Base-by-base conservation (phyloP, 2,329 filamentous ascomycete genomes). In the Chaetomiaceae sp. region DNA sequence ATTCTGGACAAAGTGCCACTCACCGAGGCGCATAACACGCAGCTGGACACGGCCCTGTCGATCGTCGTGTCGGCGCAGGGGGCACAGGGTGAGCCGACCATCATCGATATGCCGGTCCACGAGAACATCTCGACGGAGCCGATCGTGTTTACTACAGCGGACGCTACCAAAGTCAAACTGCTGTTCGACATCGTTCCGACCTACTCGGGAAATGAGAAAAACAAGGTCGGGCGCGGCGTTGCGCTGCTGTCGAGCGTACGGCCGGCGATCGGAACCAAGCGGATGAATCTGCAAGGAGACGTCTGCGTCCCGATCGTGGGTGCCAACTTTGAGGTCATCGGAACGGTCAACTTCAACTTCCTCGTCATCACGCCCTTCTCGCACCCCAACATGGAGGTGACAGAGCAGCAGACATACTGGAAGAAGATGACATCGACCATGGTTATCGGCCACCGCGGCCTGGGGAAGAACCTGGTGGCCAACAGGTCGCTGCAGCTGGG, bases 291-390 rank as follows among this genome's bases (percentile, higher is more conserved):
- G 8, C 90, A 96, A 68, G 91, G 91, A 18, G 94, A 97, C 65
- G 82, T 95, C 33, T 92, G 87, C 55, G 87, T 99, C 9, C 94
- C 94, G 0, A 94, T 99, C 57, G 80, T 97, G 64, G 88, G 88
- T 29, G 85, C 85, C 32, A 89, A 80, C 55, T 74, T 97, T 30
- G 92, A 97, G 55, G 85, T 97, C 9, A 96, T 99, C 60, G 95
- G 94, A 14, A 84, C 86, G 0, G 89, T 99, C 61, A 96, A 95
- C 64, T 99, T 99, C 77, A 96, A 96, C 69, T 97, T 97, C 67
- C 74, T 96, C 29, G 82, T 97, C 64, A 90, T 99, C 62, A 97
- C 90, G 0, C 92, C 94, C 0, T 99, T 99, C 71, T 81, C 84
- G 16, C 94, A 97, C 67, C 89, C 90, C 6, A 95, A 95, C 55